phyloP scores from a whole-genome alignment of 441 rosid species.

The Corymbia calophylla region DNA sequence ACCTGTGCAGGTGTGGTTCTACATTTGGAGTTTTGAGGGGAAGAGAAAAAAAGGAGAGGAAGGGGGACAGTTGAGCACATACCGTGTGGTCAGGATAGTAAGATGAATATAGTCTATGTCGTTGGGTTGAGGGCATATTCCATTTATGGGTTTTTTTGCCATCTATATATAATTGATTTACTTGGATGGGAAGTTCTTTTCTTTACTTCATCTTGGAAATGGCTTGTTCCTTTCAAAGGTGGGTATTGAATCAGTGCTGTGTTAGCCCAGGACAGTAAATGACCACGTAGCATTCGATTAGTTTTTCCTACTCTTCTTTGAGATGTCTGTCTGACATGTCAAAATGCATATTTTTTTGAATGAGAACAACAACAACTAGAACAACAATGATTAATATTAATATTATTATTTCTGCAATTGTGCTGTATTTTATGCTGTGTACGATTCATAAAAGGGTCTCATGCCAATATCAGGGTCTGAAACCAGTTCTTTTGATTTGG shows the following conservation, averaged over 20 bases:
- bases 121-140: neutral
- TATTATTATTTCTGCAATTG: neutral
- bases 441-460: neutral
- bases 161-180: neutral
- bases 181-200: neutral
- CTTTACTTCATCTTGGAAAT: neutral
- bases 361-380: too few relatives aligned
- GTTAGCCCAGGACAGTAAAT: neutral
- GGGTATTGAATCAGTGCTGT: neutral
- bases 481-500: neutral
- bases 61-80: neutral
- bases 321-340: neutral
- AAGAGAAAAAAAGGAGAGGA: too few relatives aligned
- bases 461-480: neutral
- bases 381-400: too few relatives aligned
- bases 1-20: neutral
- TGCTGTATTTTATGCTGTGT: neutral
- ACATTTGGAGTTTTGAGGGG: neutral
- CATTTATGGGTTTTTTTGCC: neutral
- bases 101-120: too few relatives aligned
- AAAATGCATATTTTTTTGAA: neutral
- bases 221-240: neutral
- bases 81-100: neutral
- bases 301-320: neutral
- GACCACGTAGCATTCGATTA: accelerated